Evolutionary conservation across 2,329 filamentous ascomycete genomes (phyloP), one percentile per base, ranked within the genome.

Genomic region (Hymenoscyphus linearis): DNA sequence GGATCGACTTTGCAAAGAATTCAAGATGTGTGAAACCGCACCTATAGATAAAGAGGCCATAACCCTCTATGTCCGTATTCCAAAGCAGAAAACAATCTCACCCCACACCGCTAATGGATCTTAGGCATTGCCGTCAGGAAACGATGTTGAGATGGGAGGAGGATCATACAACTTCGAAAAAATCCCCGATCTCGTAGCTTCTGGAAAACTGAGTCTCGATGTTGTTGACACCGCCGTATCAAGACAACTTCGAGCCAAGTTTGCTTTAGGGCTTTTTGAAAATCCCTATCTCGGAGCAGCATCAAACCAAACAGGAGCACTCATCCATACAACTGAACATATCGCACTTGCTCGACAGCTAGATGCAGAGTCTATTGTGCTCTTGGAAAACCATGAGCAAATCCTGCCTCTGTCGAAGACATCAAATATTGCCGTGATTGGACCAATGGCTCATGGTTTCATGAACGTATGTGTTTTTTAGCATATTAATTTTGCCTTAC

Each of bases 81-180:
- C 18, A 2, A 50, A 31, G 31, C 6, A 31, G 31, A 31, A 22
- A 4, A 13, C 2, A 4, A 3, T 25, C 10, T 50, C 7, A 1
- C 22, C 4, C 27, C 10, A 1, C 22, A 2, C 3, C 36, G 22
- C 25, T 60, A 26, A 55, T 18, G 22, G 3, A 14, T 2, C 14
- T 35, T 13, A 82, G 74, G 77, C 84, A 9, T 79, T 91, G 4
- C 84, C 84, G 0, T 85, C 87, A 4, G 88, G 89, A 2, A 88
- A 85, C 56, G 88, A 91, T 67, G 80, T 88, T 13, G 89, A 91
- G 69, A 91, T 91, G 88, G 88, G 88, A 13, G 88, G 88, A 44
- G 88, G 89, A 22, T 87, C 85, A 22, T 91, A 84, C 76, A 90
- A 85, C 70, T 88, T 85, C 69, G 79, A 85, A 65, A 82, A 79